Base-by-base conservation (phyloP, 2,329 filamentous ascomycete genomes). In the Apiospora rasikravindrae region DNA sequence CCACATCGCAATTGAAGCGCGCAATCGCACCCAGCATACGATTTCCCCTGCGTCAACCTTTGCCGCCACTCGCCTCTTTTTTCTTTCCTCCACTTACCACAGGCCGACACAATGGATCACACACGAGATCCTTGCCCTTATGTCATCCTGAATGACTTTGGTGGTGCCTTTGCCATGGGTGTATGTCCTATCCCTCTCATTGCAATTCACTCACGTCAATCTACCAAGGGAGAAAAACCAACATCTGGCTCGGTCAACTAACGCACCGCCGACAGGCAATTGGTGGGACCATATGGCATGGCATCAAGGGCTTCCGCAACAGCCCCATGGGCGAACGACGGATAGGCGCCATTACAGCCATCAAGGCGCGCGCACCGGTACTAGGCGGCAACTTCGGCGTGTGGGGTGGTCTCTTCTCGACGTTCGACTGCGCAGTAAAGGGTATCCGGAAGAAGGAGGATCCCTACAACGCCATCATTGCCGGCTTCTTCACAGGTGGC, bases 321-420 rank as follows among this genome's bases (percentile, higher is more conserved):
- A 94, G 91, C 73, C 94, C 94, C 49, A 94, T 97, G 83, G 96
- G 96, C 82, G 96, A 99, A 87, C 91, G 96, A 82, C 90, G 96
- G 83, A 96, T 98, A 87, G 96, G 96, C 82, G 94, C 96, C 77
- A 89, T 99, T 85, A 98, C 96, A 79, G 96, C 96, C 73, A 95
- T 99, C 85, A 99, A 99, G 88, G 95, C 96, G 81, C 93, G 96
- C 81, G 96, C 96, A 57, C 96, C 96, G 2, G 96, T 98, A 45
- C 89, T 98, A 67, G 96, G 96, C 80, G 96, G 96, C 80, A 99
- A 99, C 88, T 99, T 98, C 79, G 96, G 96, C 79, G 94, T 97
- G 72, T 98, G 96, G 96, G 96, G 96, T 81, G 96, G 96, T 76
- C 87, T 98, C 72, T 98, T 98, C 88, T 94, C 92, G 78, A 97